A percentile compares a stretch with the other conserved stretches of the same genome.
phyloP scores from a whole-genome alignment of 1,284 basidiomycete genomes.

The Apiotrichum sp. region DNA sequence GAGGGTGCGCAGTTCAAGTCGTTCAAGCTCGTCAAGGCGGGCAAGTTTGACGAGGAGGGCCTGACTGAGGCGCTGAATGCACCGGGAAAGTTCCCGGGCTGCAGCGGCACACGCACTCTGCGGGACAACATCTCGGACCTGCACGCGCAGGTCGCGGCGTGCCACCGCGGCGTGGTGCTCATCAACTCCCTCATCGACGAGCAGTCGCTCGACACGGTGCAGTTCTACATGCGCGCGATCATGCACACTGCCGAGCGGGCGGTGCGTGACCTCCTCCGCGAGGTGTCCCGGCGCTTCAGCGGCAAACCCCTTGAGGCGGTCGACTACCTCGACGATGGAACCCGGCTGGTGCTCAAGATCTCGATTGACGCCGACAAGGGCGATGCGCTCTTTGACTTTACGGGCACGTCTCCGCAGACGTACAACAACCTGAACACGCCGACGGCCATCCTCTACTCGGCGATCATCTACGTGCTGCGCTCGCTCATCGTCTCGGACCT shows the following conservation, averaged over 20 bases:
- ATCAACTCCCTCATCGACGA: conserved; percentile 35
- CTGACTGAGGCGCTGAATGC: conserved; percentile 77
- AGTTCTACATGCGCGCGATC: conserved; percentile 77
- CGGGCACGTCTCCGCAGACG: conserved; percentile 79
- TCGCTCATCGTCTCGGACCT: conserved; percentile 89
- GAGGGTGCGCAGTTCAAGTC: conserved; percentile 48
- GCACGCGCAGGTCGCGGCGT: conserved; percentile 40
- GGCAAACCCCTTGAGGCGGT: conserved; percentile 58
- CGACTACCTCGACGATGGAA: conserved; percentile 40
- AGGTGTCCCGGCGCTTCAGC: conserved; percentile 67
- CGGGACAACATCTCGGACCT: conserved; percentile 51
- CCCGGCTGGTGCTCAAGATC: conserved; percentile 55
- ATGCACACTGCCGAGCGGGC: conserved; percentile 82
- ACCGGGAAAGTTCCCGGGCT: conserved; percentile 76
- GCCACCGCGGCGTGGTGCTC: conserved; percentile 34
- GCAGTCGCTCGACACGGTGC: conserved; percentile 51
- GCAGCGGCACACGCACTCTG: conserved; percentile 77
- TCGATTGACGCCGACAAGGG: conserved; percentile 72
- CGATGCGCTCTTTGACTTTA: conserved; percentile 81
- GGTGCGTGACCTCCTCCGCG: conserved; percentile 71
- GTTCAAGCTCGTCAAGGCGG: conserved; percentile 53
- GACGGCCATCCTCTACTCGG: conserved; percentile 80
- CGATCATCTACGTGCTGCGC: conserved; percentile 89
- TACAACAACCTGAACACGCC: conserved; percentile 51
- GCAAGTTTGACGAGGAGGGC: conserved; percentile 52